Evolutionary conservation across 2,329 filamentous ascomycete species (phyloP).

Genomic region (Ophiostoma novo-ulmi): DNA sequence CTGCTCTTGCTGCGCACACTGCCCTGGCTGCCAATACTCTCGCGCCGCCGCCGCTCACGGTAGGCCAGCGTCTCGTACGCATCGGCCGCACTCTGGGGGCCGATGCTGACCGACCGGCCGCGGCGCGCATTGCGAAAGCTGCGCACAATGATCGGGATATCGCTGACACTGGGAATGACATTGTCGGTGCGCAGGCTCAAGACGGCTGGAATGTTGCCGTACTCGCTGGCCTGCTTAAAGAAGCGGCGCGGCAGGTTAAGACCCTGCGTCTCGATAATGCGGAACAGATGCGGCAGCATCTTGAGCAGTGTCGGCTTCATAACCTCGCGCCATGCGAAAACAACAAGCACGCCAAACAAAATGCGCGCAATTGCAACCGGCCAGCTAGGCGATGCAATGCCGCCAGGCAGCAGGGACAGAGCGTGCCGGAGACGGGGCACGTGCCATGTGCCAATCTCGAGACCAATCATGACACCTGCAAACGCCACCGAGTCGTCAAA

Average conservation of each 20-base stretch:
- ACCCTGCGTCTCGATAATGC: conserved; percentile 73
- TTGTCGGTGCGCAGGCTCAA: conserved; percentile 70
- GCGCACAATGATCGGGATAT: conserved; percentile 75
- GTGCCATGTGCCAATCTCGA: conserved; percentile 80
- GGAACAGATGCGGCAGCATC: conserved; percentile 77
- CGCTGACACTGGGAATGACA: conserved; percentile 81
- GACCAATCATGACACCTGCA: conserved; percentile 80
- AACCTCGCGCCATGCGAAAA: conserved; percentile 84
- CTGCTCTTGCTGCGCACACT: conserved; percentile 44
- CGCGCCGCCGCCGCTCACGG: conserved; percentile 59
- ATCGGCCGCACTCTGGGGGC: conserved; percentile 92
- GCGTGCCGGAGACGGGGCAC: conserved; percentile 54
- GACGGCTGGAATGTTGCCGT: conserved; percentile 72
- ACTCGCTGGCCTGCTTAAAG: conserved; percentile 86
- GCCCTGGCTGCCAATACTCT: conserved; percentile 51
- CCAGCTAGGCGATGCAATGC: conserved; percentile 62
- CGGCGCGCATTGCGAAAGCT: conserved; percentile 65
- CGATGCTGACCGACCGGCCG: conserved; percentile 78
- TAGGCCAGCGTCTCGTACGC: conserved; percentile 94
- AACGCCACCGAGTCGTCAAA: conserved; percentile 96
- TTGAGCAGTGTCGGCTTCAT: conserved; percentile 81
- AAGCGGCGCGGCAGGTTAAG: conserved; percentile 80
- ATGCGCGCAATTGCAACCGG: conserved; percentile 61
- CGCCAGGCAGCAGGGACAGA: conserved; percentile 52
- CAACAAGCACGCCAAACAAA: conserved; percentile 70